phyloP scores from a whole-genome alignment of 495 filamentous ascomycete genomes.

The Penicillium ucsense region DNA sequence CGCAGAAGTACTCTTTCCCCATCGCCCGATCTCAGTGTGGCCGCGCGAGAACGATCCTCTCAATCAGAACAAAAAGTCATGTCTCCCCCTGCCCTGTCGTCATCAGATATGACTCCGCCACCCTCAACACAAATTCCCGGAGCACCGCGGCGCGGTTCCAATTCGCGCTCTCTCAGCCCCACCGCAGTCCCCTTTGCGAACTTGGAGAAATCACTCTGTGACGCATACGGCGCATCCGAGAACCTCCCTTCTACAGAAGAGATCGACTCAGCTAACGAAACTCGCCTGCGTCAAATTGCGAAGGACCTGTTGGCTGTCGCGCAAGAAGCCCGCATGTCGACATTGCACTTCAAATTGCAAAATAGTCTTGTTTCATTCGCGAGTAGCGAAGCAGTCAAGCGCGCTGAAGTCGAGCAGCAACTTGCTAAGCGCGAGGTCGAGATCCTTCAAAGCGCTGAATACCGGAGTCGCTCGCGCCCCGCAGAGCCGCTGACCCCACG shows the following conservation, averaged over 20 bases:
- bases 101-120: constrained; percentile 58
- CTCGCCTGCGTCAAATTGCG: constrained; percentile 53
- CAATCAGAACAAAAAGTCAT: constrained; percentile 26
- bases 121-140: constrained; percentile 58
- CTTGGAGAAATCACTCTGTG: constrained; percentile 44
- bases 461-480: constrained; percentile 30
- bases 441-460: constrained; percentile 57
- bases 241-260: constrained; percentile 52
- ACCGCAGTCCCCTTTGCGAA: constrained; percentile 49
- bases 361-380: constrained; percentile 80
- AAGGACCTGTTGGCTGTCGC: constrained; percentile 41
- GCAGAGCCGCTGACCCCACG: constrained; percentile 23
- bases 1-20: constrained; percentile 31
- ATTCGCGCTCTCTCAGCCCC: constrained; percentile 29
- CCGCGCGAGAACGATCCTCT: constrained; percentile 18
- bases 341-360: constrained; percentile 87
- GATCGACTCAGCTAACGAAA: constrained; percentile 49
- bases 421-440: constrained; percentile 88
- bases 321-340: constrained; percentile 64
- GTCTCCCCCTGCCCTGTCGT: constrained; percentile 32
- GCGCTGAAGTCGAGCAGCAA: constrained; percentile 85
- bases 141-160: constrained; percentile 30
- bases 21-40: constrained; percentile 30
- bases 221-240: constrained; percentile 38
- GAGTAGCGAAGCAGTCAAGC: constrained; percentile 74